Evolutionary conservation across 768 basidiomycete species (phyloP).

Genomic region (Rhizopogon vinicolor): DNA sequence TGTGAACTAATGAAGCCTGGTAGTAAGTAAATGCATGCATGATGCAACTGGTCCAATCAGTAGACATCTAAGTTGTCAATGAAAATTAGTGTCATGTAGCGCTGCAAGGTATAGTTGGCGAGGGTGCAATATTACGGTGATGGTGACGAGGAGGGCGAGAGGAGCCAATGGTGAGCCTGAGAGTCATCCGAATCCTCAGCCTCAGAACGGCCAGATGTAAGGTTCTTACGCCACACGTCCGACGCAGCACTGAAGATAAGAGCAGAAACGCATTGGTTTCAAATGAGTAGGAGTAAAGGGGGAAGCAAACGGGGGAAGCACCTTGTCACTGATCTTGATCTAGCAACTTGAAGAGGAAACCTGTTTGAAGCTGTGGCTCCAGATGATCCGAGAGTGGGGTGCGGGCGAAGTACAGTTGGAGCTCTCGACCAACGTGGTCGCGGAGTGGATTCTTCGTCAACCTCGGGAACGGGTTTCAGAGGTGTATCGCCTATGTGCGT

Average conservation of each 20-base stretch:
- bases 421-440: constrained; percentile 12
- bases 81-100: not conserved
- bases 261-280: not conserved
- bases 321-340: constrained; percentile 10
- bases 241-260: not conserved
- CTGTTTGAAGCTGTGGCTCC: not conserved
- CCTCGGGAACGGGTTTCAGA: not conserved
- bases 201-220: constrained; percentile 2
- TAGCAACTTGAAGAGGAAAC: constrained; percentile 16
- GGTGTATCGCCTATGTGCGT: not conserved
- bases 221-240: constrained; percentile 10
- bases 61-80: not conserved
- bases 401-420: not conserved
- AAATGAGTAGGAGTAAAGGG: not conserved
- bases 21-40: not conserved
- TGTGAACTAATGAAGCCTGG: not conserved
- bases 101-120: not conserved
- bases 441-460: constrained; percentile 19
- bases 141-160: constrained; percentile 2
- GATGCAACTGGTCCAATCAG: not conserved
- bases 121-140: not conserved
- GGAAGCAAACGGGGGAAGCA: constrained; percentile 3
- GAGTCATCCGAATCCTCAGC: constrained; percentile 20
- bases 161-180: constrained; percentile 10
- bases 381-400: not conserved